Percentiles rank a stretch among this genome's conserved stretches.
Evolutionary conservation across 345 rosid species (phyloP).

Genomic region (Rhodomyrtus tomentosa): DNA sequence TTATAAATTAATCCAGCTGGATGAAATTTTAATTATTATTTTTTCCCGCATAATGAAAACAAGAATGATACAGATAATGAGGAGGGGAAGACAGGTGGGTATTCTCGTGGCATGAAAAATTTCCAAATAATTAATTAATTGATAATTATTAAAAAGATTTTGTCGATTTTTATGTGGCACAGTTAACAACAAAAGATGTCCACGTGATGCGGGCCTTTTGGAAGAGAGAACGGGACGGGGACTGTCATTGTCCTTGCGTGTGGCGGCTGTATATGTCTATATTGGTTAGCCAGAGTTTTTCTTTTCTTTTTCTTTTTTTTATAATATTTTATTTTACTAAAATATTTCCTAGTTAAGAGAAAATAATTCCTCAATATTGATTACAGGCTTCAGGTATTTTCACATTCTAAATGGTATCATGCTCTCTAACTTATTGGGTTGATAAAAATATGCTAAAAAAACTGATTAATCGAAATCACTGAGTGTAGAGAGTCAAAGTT

Average conservation of each 20-base stretch:
- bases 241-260: conserved; percentile 69
- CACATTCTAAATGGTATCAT: not conserved
- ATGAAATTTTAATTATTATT: not conserved
- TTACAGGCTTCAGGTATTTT: not conserved
- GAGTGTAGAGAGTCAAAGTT: not conserved
- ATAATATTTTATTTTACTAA: not conserved
- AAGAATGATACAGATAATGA: not conserved
- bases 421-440: not conserved
- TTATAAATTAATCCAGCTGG: not conserved
- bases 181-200: conserved; percentile 16
- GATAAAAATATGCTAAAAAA: not conserved
- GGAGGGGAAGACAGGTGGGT: not conserved
- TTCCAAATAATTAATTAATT: not conserved
- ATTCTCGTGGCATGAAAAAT: not conserved
- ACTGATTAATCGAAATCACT: not conserved
- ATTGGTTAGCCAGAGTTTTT: not conserved
- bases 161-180: not conserved
- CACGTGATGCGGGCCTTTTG: conserved; percentile 78
- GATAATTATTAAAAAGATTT: not conserved
- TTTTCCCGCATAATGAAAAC: not conserved
- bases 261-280: conserved; percentile 32
- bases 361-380: not conserved
- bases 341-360: not conserved
- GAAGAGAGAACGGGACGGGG: conserved; percentile 46
- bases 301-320: not conserved